Percentiles rank a stretch among this genome's conserved stretches.
These are phyloP conservation scores for Hibiscus syriacus DNA, from an alignment of 345 rosid genomes.

Conservation along the genomic window DNA sequence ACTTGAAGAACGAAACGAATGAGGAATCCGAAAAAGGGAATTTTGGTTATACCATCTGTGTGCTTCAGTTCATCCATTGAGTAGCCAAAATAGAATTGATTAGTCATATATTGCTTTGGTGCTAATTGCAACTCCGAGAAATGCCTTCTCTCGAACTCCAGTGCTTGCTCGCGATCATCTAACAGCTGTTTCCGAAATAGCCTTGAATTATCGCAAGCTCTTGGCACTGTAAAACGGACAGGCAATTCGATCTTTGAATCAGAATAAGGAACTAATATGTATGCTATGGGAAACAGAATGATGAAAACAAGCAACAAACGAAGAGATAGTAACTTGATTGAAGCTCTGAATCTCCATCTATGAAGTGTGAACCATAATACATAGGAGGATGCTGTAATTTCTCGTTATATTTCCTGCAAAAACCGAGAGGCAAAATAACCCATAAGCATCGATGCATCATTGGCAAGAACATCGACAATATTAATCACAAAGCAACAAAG, in stretches of 20 bases:
- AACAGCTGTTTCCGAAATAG: conserved; percentile 34
- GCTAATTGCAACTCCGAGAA: conserved; percentile 30
- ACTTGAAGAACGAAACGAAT: background rate
- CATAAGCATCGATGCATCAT: background rate
- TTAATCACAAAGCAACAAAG: background rate
- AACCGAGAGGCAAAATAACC: background rate
- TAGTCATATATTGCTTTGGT: conserved; percentile 28
- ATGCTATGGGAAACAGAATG: background rate
- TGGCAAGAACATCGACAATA: background rate
- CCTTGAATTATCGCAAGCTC: conserved; percentile 39
- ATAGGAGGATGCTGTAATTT: conserved; percentile 40
- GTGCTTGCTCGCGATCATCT: conserved; percentile 43
- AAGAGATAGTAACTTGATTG: conserved; percentile 38
- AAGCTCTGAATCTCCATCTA: conserved; percentile 57
- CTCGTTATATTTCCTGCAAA: conserved; percentile 45
- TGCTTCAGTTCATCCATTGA: conserved; percentile 39
- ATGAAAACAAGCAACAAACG: background rate
- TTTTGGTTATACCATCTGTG: conserved; percentile 40
- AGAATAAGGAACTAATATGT: background rate
- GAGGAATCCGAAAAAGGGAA: background rate
- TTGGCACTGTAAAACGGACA: conserved; percentile 30
- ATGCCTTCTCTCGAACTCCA: conserved; percentile 41
- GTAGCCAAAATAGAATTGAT: conserved; percentile 41
- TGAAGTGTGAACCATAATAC: conserved; percentile 33
- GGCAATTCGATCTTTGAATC: background rate